Percentiles rank a stretch among this genome's conserved stretches.
These are phyloP conservation scores for Lantana camara DNA, from an alignment of 257 asterid genomes.

Conservation along the genomic window DNA sequence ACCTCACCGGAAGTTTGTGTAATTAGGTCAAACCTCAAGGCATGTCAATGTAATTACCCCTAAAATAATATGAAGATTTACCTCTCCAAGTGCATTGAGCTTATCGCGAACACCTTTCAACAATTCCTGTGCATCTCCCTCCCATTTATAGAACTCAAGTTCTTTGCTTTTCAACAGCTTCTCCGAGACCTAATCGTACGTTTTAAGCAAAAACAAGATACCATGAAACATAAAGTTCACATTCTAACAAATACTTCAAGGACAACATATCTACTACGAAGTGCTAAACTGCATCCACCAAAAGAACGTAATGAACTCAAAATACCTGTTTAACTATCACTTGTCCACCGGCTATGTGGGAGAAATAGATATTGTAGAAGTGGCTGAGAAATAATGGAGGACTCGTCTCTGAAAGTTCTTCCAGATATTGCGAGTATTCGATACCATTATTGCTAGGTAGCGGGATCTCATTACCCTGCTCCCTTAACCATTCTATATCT, in stretches of 20 bases:
- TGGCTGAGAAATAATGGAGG: conserved; percentile 81
- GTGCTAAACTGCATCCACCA: not conserved
- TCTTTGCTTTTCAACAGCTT: conserved; percentile 61
- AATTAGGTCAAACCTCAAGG: no score
- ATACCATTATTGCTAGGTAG: conserved; percentile 75
- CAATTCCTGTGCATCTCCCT: conserved; percentile 67
- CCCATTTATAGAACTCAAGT: conserved; percentile 77
- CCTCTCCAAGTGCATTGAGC: conserved; percentile 88
- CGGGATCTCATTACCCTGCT: conserved; percentile 67
- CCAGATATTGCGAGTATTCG: conserved; percentile 62
- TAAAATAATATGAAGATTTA: conserved; percentile 28
- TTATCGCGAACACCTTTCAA: conserved; percentile 73
- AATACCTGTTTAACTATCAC: conserved; percentile 78
- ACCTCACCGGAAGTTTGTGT: no score
- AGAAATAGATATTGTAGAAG: conserved; percentile 88
- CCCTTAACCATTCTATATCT: conserved; percentile 75
- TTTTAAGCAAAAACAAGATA: conserved; percentile 20
- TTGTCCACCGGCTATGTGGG: conserved; percentile 92
- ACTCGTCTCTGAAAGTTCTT: conserved; percentile 72
- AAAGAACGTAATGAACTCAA: not conserved
- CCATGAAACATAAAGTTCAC: not conserved
- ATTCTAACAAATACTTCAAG: no score
- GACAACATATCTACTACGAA: no score
- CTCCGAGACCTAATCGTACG: conserved; percentile 56
- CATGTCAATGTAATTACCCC: no score